phyloP scores from a whole-genome alignment of 2,329 filamentous ascomycete species.

The Aureobasidium namibiae region DNA sequence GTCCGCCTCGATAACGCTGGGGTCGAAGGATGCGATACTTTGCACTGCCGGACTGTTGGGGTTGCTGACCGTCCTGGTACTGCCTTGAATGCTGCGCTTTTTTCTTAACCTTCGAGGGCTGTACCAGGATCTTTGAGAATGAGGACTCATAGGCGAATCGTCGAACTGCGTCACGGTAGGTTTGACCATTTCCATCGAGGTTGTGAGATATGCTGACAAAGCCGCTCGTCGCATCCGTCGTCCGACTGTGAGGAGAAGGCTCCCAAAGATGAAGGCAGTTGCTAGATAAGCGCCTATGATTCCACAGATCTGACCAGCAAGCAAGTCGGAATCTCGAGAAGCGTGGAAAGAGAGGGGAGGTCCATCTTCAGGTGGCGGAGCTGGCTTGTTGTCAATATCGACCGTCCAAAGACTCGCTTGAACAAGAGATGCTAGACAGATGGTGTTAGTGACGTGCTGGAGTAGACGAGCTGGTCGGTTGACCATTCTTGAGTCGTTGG shows the following conservation, averaged over 20 bases:
- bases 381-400: constrained; percentile 47
- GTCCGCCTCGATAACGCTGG: constrained; percentile 65
- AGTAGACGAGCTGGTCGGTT: neutral
- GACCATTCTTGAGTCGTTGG: neutral
- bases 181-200: constrained; percentile 52
- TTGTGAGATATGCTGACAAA: constrained; percentile 38
- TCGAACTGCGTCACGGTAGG: constrained; percentile 29
- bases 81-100: constrained; percentile 22
- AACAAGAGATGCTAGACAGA: neutral
- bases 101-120: constrained; percentile 18
- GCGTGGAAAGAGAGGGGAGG: constrained; percentile 52
- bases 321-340: constrained; percentile 52
- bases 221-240: constrained; percentile 36
- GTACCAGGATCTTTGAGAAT: constrained; percentile 24
- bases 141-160: constrained; percentile 26
- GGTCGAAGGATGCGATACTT: constrained; percentile 66
- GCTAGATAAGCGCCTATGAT: constrained; percentile 78
- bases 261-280: constrained; percentile 65
- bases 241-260: constrained; percentile 43
- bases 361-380: constrained; percentile 53
- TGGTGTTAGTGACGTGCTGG: neutral
- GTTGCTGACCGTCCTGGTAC: constrained; percentile 33
- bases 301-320: constrained; percentile 75
- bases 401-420: constrained; percentile 28
- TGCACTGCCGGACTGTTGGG: constrained; percentile 36